phyloP scores from a whole-genome alignment of 225 moss, liverwort and hornwort species.

The Bryoerythrophyllum caledonicum region DNA sequence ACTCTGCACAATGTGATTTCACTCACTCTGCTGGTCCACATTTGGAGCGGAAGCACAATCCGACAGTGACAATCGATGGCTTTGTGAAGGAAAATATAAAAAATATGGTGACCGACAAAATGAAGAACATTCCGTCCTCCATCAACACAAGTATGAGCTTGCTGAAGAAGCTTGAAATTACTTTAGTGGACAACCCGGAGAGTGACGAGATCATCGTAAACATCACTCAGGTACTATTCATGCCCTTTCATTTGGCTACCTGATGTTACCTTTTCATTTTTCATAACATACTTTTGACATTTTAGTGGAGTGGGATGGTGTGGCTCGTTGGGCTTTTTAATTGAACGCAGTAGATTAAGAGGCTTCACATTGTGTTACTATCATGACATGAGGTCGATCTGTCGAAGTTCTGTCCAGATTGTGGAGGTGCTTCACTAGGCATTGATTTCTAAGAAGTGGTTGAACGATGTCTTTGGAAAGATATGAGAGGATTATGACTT shows the following conservation, averaged over 20 bases:
- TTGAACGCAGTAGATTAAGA: not conserved
- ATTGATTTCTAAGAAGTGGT: not conserved
- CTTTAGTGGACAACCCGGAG: conserved; percentile 4
- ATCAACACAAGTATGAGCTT: not conserved
- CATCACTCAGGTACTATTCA: not conserved
- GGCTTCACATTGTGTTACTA: too few relatives aligned
- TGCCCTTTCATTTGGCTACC: not conserved
- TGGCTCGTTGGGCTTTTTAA: too few relatives aligned
- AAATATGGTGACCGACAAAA: not conserved
- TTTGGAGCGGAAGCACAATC: too few relatives aligned
- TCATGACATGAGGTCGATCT: too few relatives aligned
- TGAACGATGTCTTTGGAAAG: not conserved
- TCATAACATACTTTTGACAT: too few relatives aligned
- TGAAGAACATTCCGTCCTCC: not conserved
- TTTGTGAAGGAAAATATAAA: too few relatives aligned
- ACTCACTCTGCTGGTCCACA: not conserved
- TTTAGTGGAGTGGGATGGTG: not conserved
- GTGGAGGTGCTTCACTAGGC: conserved; percentile 1
- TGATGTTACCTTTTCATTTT: too few relatives aligned
- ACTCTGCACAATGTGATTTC: not conserved
- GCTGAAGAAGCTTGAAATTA: not conserved
- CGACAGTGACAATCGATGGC: not conserved
- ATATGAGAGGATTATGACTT: not conserved
- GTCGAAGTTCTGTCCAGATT: not conserved
- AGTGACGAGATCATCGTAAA: not conserved